These are phyloP conservation scores for Aureobasidium sp. DNA, from an alignment of 2,329 filamentous ascomycete species.

Conservation along the genomic window DNA sequence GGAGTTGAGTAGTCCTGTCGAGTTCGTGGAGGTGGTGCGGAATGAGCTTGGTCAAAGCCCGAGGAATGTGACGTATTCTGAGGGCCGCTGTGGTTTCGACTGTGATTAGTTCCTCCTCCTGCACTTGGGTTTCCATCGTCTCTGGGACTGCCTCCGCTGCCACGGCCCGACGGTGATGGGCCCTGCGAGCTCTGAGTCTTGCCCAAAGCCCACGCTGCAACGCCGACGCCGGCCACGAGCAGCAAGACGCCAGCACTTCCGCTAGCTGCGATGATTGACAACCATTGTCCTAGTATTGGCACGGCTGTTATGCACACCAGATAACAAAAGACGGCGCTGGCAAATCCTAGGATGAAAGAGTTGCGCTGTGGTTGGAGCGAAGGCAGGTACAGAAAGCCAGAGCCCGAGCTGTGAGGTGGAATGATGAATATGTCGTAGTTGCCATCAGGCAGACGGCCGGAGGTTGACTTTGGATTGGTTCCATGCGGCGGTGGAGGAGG, in stretches of 20 bases:
- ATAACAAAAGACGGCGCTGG: constrained; percentile 65
- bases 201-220: constrained; percentile 72
- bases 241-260: constrained; percentile 67
- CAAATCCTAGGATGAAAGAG: constrained; percentile 84
- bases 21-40: constrained; percentile 8
- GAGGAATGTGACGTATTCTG: constrained; percentile 19
- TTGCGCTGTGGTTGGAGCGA: constrained; percentile 79
- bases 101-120: background rate
- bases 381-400: constrained; percentile 89
- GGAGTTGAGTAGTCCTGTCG: constrained; percentile 20
- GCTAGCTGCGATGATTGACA: constrained; percentile 60
- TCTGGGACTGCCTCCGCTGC: constrained; percentile 22
- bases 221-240: constrained; percentile 63
- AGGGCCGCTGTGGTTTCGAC: constrained; percentile 18
- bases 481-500: constrained; percentile 84
- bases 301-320: constrained; percentile 66
- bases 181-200: constrained; percentile 47
- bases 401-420: constrained; percentile 80
- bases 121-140: background rate
- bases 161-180: constrained; percentile 25
- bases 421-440: constrained; percentile 98
- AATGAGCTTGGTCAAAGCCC: constrained; percentile 17
- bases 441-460: constrained; percentile 68
- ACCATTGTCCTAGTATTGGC: constrained; percentile 68
- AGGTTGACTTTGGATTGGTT: constrained; percentile 60